Conservation (phyloP, 306 rosid genomes). For the Astragalus glycyphyllos region DNA sequence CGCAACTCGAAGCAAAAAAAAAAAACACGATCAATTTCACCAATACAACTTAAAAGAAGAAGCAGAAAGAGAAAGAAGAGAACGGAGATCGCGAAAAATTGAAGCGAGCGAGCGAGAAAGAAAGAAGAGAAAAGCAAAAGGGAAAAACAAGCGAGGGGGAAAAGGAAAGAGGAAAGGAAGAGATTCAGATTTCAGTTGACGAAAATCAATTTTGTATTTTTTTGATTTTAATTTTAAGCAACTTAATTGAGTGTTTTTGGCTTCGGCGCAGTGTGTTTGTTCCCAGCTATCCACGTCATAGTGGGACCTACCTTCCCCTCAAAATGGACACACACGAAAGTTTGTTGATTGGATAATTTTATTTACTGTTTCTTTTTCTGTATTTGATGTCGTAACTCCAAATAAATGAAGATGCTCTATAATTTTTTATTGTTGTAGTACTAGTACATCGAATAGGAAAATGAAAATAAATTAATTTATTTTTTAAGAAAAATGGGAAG, state of each 20-base stretch:
- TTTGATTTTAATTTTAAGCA: not conserved
- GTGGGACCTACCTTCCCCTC: constrained; percentile 30
- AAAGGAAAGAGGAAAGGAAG: constrained; percentile 21
- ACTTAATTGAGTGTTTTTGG: constrained; percentile 39
- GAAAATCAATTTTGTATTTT: constrained; percentile 19
- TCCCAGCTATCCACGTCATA: constrained; percentile 54
- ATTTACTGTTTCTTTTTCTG: not conserved
- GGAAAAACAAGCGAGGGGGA: not conserved
- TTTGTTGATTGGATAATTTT: constrained; percentile 32
- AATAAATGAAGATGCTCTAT: constrained; percentile 35
- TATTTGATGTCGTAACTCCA: not conserved
- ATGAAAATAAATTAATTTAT: not conserved
- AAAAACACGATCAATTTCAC: constrained; percentile 18
- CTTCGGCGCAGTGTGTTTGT: constrained; percentile 50
- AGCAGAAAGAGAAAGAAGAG: constrained; percentile 29
- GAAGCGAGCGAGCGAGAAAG: not conserved
- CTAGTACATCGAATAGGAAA: not conserved
- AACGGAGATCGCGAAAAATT: constrained; percentile 36
- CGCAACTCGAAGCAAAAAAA: not conserved
- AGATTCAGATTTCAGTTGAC: constrained; percentile 49
- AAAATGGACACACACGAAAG: constrained; percentile 39
- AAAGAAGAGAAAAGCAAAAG: not conserved
- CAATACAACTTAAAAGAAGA: constrained; percentile 11
- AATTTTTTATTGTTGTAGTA: not conserved
- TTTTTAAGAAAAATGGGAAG: not conserved